A percentile compares a stretch with the other conserved stretches of the same genome.
Conservation (phyloP, 768 basidiomycete species). For the Russula vinacea region DNA sequence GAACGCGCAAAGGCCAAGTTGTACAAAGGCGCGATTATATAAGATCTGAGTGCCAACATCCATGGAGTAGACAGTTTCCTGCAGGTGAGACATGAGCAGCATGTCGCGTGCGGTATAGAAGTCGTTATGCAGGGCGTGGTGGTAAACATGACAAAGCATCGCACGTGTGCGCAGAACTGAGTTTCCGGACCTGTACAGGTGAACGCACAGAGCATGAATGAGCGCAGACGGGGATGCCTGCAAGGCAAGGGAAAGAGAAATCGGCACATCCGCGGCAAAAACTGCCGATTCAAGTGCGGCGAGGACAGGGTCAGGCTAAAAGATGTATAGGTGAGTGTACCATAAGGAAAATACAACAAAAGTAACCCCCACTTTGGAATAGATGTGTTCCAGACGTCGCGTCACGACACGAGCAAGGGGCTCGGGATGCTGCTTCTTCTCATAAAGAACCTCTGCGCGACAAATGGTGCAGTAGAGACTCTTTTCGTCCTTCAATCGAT, state of each 20-base stretch:
- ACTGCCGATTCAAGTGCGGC: slow-evolving; percentile 80
- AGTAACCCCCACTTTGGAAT: slow-evolving; percentile 74
- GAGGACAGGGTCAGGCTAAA: slow-evolving; percentile 87
- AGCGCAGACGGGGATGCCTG: slow-evolving; percentile 65
- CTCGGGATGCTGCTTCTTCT: slow-evolving; percentile 71
- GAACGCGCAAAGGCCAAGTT: slow-evolving; percentile 96
- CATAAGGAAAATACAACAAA: background rate
- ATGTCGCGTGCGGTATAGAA: slow-evolving; percentile 97
- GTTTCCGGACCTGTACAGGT: slow-evolving; percentile 90
- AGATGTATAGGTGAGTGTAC: slow-evolving; percentile 24
- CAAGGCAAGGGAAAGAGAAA: slow-evolving; percentile 55
- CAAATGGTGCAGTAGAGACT: slow-evolving; percentile 91
- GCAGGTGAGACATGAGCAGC: slow-evolving; percentile 97
- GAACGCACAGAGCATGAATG: slow-evolving; percentile 83
- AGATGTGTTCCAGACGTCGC: slow-evolving; percentile 95
- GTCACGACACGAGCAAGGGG: slow-evolving; percentile 85
- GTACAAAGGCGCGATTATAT: slow-evolving; percentile 96
- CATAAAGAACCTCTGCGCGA: slow-evolving; percentile 88
- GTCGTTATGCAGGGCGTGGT: slow-evolving; percentile 93
- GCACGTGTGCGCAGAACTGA: slow-evolving; percentile 92
- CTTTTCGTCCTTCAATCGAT: slow-evolving; percentile 94
- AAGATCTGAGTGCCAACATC: slow-evolving; percentile 97
- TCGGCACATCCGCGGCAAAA: slow-evolving; percentile 55
- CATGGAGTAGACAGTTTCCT: slow-evolving; percentile 93
- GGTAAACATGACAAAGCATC: slow-evolving; percentile 97